Evolutionary conservation across 2,329 filamentous ascomycete genomes (phyloP).

Genomic region (Aspergillus fructus): DNA sequence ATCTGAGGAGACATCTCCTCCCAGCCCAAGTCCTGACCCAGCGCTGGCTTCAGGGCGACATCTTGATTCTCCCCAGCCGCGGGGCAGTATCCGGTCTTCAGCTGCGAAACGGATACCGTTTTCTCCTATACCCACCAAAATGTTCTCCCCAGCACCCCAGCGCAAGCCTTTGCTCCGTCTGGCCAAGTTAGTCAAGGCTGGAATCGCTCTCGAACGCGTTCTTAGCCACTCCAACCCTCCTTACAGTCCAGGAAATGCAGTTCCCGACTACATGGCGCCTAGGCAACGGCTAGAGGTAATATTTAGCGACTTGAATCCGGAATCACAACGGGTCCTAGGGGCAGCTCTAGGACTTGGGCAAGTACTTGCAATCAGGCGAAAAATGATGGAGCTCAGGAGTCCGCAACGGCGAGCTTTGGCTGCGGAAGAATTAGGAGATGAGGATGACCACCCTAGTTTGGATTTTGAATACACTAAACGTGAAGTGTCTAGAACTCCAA

Average conservation of each 20-base stretch:
- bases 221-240: slow-evolving; percentile 22
- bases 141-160: neutral
- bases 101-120: slow-evolving; percentile 4
- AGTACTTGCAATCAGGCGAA: slow-evolving; percentile 40
- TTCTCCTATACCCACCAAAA: slow-evolving; percentile 10
- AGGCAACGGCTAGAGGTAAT: slow-evolving; percentile 33
- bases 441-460: slow-evolving; percentile 1
- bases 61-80: neutral
- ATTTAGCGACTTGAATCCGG: slow-evolving; percentile 38
- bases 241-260: slow-evolving; percentile 6
- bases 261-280: slow-evolving; percentile 20
- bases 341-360: slow-evolving; percentile 45
- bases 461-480: neutral
- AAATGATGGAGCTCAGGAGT: slow-evolving; percentile 15
- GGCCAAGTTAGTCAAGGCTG: slow-evolving; percentile 36
- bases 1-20: slow-evolving; percentile 14
- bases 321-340: slow-evolving; percentile 41
- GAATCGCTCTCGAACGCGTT: slow-evolving; percentile 38
- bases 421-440: neutral
- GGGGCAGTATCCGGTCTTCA: neutral
- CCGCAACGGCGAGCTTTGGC: neutral
- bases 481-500: slow-evolving; percentile 12
- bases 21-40: slow-evolving; percentile 11
- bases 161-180: slow-evolving; percentile 29
- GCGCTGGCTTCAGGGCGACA: neutral